Conservation (phyloP, 176 grass and related monocot genomes). For the Aegilops bicornis region DNA sequence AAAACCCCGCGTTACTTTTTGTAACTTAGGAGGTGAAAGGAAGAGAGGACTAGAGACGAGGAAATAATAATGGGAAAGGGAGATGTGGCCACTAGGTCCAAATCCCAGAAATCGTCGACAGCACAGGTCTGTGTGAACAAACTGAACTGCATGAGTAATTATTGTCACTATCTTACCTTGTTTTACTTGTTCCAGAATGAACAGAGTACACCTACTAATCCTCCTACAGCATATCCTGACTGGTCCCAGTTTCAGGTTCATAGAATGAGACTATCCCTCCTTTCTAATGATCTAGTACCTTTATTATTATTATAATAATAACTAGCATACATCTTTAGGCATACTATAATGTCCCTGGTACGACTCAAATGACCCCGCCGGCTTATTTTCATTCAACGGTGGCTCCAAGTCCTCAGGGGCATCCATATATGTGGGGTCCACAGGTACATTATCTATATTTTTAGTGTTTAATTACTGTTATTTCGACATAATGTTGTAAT, state of each 20-base stretch:
- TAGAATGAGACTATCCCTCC: constrained; percentile 26
- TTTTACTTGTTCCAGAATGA: constrained; percentile 56
- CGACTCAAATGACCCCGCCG: constrained; percentile 49
- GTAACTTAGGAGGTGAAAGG: constrained; percentile 22
- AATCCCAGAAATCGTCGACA: constrained; percentile 54
- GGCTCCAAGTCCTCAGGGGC: constrained; percentile 47
- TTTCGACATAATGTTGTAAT: not conserved
- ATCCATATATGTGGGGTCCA: constrained; percentile 63
- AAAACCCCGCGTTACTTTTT: not conserved
- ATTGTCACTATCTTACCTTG: constrained; percentile 25
- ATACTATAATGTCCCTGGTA: constrained; percentile 54
- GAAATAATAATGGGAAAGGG: constrained; percentile 52
- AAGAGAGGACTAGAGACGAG: constrained; percentile 23
- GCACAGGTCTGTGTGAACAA: constrained; percentile 44
- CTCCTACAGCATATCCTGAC: constrained; percentile 57
- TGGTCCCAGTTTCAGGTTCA: constrained; percentile 64
- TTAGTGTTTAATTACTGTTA: constrained; percentile 2
- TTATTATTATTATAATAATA: constrained; percentile 27
- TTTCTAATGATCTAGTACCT: constrained; percentile 31
- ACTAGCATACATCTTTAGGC: constrained; percentile 42
- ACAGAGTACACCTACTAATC: constrained; percentile 51
- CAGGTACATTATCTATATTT: constrained; percentile 40
- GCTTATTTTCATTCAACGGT: constrained; percentile 52
- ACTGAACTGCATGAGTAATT: constrained; percentile 23
- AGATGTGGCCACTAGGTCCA: constrained; percentile 51